Evolutionary conservation across 345 rosid genomes (phyloP), one percentile per base, ranked within the genome.

Genomic region (Camelina neglecta): DNA sequence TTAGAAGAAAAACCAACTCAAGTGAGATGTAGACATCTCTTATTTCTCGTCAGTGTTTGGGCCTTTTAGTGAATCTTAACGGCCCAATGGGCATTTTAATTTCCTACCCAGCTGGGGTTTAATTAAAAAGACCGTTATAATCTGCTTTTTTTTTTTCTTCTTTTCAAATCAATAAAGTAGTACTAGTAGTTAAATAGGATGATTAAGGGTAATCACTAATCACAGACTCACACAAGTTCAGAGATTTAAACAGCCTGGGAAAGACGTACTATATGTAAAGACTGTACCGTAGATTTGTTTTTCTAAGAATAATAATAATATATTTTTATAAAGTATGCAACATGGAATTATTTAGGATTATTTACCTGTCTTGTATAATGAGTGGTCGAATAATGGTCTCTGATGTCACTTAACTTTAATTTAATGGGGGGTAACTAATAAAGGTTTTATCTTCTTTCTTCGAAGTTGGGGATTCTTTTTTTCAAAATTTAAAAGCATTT

Each of bases 171-270:
- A 45, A 3, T 15, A 55, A 65, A 11, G 7, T 15, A 29, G 31
- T 29, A 29, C 5, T 29, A 16, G 0, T 29, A 15, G 3, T 15
- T 56, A 13, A 23, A 11, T 21, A 65, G 2, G 58, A 45, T 42
- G 4, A 55, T 13, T 56, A 21, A 11, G 45, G 54, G 38, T 47
- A 6, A 42, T 38, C 24, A n/a, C 2, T 39, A 35, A 35, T 35
- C 38, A 35, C 38, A 35, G 31, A 29, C 9, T 35, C 38, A 35
- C 36, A 33, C 38, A 35, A 35, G 38, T 13, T 38, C 21, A n/a
- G 33, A n/a, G 67, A 66, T 39, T 36, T 68, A 13, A 75, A 75
- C 63, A 76, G 73, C 55, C 74, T 38, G 73, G 35, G 55, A 39
- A 67, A 35, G 63, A 23, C 11, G 15, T 23, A 10, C 33, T 11